Base-by-base conservation (phyloP, 805 yeast species). In the Suhomyces tanzawaensis region DNA sequence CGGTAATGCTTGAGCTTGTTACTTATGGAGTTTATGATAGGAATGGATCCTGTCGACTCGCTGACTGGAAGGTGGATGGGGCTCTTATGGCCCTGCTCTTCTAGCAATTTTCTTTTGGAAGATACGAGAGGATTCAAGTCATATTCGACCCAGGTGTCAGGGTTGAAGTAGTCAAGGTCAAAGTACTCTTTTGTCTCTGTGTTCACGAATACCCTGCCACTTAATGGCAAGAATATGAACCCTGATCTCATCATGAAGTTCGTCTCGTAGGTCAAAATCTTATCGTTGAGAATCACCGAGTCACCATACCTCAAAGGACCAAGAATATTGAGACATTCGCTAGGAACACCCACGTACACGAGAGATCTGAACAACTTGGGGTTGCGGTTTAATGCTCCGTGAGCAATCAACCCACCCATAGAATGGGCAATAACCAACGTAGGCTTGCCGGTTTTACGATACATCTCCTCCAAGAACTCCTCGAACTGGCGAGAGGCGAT, bases 331-430 rank as follows among this genome's bases (percentile, higher is more conserved):
- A 89, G 78, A 58, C 96, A 88, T 52, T 85, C 86, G 16, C 81
- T 69, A 2, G 97, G 97, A 0, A 80, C 74, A 1, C 96, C 97
- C 11, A 78, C 91, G 52, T 88, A 90, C 2, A 90, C 60, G 1
- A 90, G 48, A 1, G 93, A 91, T 43, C 90, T 69, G 51, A 90
- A 74, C 29, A 88, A 58, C 11, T 74, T 62, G 0, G 95, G 89
- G 41, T 78, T 74, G 36, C 66, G 64, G 37, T 82, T 84, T 71
- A 90, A 66, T 0, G 84, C 87, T 39, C 83, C 81, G 54, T 88
- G 96, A 0, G 95, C 79, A 5, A 90, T 74, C 23, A 90, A 55
- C 0, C 97, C 97, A 37, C 97, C 97, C 96, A 90, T 89, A 0
- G 96, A 88, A 58, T 90, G 97, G 0, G 93, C 93, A 36, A 90